Percentiles rank a stretch among this genome's conserved stretches.
Evolutionary conservation across 202 grass and related monocot species (phyloP).

Genomic region (Eragrostis tef): DNA sequence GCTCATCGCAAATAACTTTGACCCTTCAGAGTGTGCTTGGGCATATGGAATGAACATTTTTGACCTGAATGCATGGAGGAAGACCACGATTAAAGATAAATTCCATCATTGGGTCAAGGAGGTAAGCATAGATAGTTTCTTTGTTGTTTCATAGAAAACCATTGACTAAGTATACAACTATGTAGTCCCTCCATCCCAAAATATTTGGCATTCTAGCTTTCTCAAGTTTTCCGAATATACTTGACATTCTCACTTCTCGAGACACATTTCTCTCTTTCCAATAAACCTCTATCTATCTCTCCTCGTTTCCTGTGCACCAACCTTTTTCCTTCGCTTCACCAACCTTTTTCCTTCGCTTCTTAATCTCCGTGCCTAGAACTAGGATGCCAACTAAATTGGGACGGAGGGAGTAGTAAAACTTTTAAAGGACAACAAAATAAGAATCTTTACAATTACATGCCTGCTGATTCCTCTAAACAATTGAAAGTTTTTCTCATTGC

Average conservation of each 20-base stretch:
- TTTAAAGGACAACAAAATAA: not conserved
- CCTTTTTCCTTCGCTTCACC: too few relatives aligned
- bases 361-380: too few relatives aligned
- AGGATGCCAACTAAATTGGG: too few relatives aligned
- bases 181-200: too few relatives aligned
- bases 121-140: conserved; percentile 53
- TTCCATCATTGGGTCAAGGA: conserved; percentile 96
- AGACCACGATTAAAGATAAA: conserved; percentile 78
- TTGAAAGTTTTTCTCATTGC: conserved; percentile 12
- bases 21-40: conserved; percentile 92
- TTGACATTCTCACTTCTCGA: too few relatives aligned
- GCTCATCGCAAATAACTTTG: conserved; percentile 72
- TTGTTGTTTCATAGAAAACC: conserved; percentile 18
- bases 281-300: too few relatives aligned
- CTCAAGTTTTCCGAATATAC: too few relatives aligned
- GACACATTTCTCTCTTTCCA: too few relatives aligned
- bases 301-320: too few relatives aligned
- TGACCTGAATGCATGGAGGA: conserved; percentile 84
- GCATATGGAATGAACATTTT: conserved; percentile 96
- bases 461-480: not conserved
- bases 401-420: not conserved
- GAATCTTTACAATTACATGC: not conserved
- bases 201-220: too few relatives aligned
- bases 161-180: too few relatives aligned
- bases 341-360: too few relatives aligned